A percentile compares a stretch with the other conserved stretches of the same genome.
Conservation (phyloP, 2,329 filamentous ascomycete genomes). For the Calonectria crousiana region DNA sequence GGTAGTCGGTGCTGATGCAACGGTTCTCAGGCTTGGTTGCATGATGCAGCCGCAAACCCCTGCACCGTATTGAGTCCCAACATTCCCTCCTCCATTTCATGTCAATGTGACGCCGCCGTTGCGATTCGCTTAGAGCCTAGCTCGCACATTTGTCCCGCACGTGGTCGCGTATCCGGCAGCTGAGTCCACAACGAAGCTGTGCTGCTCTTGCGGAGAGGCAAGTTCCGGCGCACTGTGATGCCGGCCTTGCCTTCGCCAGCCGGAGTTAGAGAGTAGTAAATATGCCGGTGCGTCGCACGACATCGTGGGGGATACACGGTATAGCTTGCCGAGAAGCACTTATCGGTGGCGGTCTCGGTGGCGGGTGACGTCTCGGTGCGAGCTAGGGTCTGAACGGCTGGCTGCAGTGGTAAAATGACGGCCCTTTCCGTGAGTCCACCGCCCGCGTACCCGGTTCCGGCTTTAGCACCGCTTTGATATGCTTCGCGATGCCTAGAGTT, state of each 20-base stretch:
- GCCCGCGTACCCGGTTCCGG: neutral
- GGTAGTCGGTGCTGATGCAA: conserved; percentile 23
- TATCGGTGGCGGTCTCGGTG: conserved; percentile 8
- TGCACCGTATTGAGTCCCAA: conserved; percentile 8
- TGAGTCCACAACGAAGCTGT: neutral
- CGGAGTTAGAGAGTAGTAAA: neutral
- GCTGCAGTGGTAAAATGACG: neutral
- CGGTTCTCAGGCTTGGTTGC: conserved; percentile 15
- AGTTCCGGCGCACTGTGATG: neutral
- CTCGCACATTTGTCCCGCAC: neutral
- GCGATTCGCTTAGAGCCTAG: neutral
- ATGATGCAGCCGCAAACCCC: neutral
- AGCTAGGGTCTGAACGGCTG: neutral
- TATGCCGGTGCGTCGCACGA: conserved; percentile 28
- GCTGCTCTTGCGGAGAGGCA: neutral
- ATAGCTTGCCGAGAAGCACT: conserved; percentile 24
- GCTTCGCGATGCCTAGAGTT: neutral
- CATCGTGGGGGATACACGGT: conserved; percentile 15
- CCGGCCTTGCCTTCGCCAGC: neutral
- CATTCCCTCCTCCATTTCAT: neutral
- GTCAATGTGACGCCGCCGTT: conserved; percentile 7
- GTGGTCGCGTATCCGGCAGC: neutral
- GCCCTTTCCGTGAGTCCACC: neutral
- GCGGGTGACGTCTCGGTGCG: neutral
- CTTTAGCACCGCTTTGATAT: neutral